Evolutionary conservation across 1,139 yeast species (phyloP).

Genomic region (Blastobotrys aristatus): DNA sequence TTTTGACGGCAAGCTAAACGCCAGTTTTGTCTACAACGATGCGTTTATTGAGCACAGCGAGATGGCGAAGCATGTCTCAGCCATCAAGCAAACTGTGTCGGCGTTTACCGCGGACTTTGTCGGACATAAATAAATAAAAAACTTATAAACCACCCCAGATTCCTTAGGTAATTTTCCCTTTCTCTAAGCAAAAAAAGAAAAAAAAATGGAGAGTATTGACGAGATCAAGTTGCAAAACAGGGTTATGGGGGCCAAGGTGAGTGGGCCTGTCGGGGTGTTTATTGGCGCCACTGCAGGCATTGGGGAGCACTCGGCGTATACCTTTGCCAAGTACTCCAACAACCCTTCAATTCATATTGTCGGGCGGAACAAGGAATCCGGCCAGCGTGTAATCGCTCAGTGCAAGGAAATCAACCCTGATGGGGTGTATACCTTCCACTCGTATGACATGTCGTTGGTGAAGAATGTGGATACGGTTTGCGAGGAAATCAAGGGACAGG

Average conservation of each 20-base stretch:
- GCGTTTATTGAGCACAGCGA: neutral
- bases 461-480: conserved; percentile 24
- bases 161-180: too few relatives aligned
- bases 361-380: conserved; percentile 29
- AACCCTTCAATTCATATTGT: conserved; percentile 30
- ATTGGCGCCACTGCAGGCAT: conserved; percentile 34
- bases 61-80: neutral
- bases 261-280: conserved; percentile 28
- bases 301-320: conserved; percentile 30
- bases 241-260: neutral
- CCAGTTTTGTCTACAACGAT: neutral
- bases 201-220: neutral
- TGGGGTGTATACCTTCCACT: conserved; percentile 25
- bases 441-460: conserved; percentile 25
- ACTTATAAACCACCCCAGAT: too few relatives aligned
- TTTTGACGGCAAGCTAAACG: neutral
- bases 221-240: neutral
- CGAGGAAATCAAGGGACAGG: conserved; percentile 22
- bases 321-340: conserved; percentile 27
- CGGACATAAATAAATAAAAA: too few relatives aligned
- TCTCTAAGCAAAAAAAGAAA: too few relatives aligned
- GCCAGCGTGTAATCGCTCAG: conserved; percentile 19
- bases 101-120: too few relatives aligned
- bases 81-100: too few relatives aligned
- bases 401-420: conserved; percentile 14